These are phyloP conservation scores for Globisporangium takayamanum DNA, from an alignment of 352 stramenopile genomes.

Conservation along the genomic window DNA sequence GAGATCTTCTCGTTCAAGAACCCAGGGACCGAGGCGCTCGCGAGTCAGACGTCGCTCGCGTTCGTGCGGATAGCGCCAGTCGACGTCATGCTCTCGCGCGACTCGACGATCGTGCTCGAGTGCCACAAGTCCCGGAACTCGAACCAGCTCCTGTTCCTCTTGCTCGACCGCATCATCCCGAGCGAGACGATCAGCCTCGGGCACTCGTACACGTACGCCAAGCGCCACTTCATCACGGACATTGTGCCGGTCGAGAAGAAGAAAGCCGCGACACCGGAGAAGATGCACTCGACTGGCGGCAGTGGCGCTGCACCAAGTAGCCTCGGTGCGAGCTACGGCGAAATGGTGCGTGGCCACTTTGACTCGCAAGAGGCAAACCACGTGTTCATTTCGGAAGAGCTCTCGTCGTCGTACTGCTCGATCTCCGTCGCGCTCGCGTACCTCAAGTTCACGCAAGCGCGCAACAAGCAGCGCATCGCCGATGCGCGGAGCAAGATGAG, in stretches of 20 bases:
- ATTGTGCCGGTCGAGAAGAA: conserved; percentile 51
- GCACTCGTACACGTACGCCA: conserved; percentile 76
- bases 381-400: conserved; percentile 75
- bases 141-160: conserved; percentile 63
- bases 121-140: conserved; percentile 42
- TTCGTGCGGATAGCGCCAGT: conserved; percentile 69
- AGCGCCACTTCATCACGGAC: conserved; percentile 75
- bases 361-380: conserved; percentile 52
- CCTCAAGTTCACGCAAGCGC: conserved; percentile 59
- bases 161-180: conserved; percentile 66
- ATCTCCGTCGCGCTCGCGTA: conserved; percentile 81
- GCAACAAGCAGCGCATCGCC: conserved; percentile 61
- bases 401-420: conserved; percentile 74
- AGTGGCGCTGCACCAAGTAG: conserved; percentile 18
- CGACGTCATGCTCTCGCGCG: conserved; percentile 69
- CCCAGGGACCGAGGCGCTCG: conserved; percentile 43
- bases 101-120: conserved; percentile 66
- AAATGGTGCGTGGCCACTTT: conserved; percentile 53
- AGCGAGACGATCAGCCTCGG: conserved; percentile 56
- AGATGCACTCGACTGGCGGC: conserved; percentile 14
- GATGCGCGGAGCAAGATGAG: conserved; percentile 40
- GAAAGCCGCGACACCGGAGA: conserved; percentile 22
- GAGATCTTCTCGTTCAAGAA: conserved; percentile 70
- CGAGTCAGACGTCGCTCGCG: conserved; percentile 56
- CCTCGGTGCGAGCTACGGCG: conserved; percentile 36